These are phyloP conservation scores for Melocanna baccifera DNA, from an alignment of 176 grass and related monocot species.

Conservation along the genomic window DNA sequence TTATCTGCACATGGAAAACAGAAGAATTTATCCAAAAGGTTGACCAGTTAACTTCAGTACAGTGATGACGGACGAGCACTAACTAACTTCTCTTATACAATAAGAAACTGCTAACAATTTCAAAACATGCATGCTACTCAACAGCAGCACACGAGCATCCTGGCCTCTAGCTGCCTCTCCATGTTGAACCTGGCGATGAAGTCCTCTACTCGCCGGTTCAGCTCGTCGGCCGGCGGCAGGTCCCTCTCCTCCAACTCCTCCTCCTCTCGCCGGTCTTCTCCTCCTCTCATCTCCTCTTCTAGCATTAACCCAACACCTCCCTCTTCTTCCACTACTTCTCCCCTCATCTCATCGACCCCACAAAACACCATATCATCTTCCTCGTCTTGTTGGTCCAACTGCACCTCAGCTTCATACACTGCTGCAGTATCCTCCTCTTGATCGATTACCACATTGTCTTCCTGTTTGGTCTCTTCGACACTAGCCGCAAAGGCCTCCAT, in stretches of 20 bases:
- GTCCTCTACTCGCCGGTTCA: slow-evolving; percentile 19
- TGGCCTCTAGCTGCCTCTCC: slow-evolving; percentile 32
- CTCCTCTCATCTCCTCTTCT: not conserved
- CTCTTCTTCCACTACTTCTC: not conserved
- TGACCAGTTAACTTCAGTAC: not conserved
- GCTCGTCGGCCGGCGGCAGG: slow-evolving; percentile 1
- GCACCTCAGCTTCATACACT: not conserved
- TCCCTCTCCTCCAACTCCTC: not conserved
- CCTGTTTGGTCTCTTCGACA: not conserved
- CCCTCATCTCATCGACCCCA: not conserved
- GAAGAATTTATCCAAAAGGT: not conserved
- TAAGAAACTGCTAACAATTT: no score
- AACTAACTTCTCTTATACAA: not conserved
- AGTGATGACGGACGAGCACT: not conserved
- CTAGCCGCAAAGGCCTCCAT: not conserved
- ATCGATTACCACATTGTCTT: not conserved
- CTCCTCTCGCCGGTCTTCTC: not conserved
- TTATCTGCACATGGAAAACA: not conserved
- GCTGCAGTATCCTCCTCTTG: not conserved
- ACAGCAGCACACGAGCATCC: slow-evolving; percentile 4
- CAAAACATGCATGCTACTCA: not conserved
- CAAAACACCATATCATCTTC: not conserved
- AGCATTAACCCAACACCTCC: not conserved
- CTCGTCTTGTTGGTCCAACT: not conserved
- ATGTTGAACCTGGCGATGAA: slow-evolving; percentile 35